A percentile compares a stretch with the other conserved stretches of the same genome.
phyloP scores from a whole-genome alignment of 192 early-diverging fungal genomes.

The Funneliformis geosporum region DNA sequence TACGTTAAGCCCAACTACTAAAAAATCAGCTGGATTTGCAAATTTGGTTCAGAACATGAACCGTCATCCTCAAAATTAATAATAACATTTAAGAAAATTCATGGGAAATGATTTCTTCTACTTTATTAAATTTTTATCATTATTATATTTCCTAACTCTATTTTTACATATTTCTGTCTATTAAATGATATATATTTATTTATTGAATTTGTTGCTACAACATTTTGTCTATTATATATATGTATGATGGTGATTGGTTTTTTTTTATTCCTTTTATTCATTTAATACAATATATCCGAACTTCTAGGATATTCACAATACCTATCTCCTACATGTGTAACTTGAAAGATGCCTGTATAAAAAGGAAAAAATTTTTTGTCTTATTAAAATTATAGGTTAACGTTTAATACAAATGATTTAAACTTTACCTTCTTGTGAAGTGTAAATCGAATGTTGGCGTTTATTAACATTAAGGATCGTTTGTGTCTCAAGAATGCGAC shows the following conservation, averaged over 20 bases:
- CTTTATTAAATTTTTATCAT: too few relatives aligned
- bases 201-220: background rate
- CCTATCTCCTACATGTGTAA: slow-evolving; percentile 19
- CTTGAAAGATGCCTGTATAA: slow-evolving; percentile 30
- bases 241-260: too few relatives aligned
- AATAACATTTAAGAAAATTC: too few relatives aligned
- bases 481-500: slow-evolving; percentile 43
- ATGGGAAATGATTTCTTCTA: too few relatives aligned
- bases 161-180: too few relatives aligned
- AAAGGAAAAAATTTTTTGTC: too few relatives aligned
- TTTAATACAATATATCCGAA: background rate
- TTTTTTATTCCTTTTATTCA: background rate
- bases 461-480: slow-evolving; percentile 38
- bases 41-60: background rate
- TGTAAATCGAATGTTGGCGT: slow-evolving; percentile 40
- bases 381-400: background rate
- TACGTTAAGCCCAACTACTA: background rate
- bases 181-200: too few relatives aligned
- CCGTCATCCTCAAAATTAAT: too few relatives aligned
- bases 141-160: too few relatives aligned
- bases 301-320: slow-evolving; percentile 31
- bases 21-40: background rate
- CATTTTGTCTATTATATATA: background rate
- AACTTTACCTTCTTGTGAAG: slow-evolving; percentile 42
- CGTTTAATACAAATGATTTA: background rate